These are phyloP conservation scores for Dictyostelium citrinum DNA, from an alignment of 78 protist genomes.

Conservation along the genomic window DNA sequence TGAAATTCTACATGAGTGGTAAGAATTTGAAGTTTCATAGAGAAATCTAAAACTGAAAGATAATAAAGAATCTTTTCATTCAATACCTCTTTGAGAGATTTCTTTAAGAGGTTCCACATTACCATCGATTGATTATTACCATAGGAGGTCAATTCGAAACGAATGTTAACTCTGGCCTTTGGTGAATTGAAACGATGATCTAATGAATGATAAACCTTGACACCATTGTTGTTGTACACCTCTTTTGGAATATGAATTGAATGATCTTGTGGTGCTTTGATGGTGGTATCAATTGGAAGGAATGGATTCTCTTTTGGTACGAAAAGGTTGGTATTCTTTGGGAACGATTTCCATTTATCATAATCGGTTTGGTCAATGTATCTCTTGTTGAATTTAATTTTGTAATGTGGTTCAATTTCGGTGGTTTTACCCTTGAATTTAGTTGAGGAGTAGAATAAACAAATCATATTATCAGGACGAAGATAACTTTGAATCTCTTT, in stretches of 20 bases:
- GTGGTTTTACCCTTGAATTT: neutral
- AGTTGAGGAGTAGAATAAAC: neutral
- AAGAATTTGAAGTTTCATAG: neutral
- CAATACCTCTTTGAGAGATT: neutral
- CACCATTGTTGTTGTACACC: neutral
- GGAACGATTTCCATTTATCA: neutral
- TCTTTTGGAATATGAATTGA: neutral
- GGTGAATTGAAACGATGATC: conserved; percentile 67
- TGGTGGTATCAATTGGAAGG: conserved; percentile 35
- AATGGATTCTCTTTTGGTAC: conserved; percentile 53
- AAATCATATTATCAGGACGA: conserved; percentile 27
- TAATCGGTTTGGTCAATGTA: neutral
- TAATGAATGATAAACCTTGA: neutral
- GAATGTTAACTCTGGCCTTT: neutral
- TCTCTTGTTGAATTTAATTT: neutral
- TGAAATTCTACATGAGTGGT: neutral
- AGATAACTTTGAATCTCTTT: neutral
- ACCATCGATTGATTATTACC: neutral
- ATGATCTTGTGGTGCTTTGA: conserved; percentile 25
- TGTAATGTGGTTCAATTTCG: neutral
- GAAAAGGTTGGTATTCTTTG: neutral
- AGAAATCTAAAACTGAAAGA: neutral
- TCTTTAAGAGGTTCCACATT: neutral
- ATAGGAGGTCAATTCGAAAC: neutral
- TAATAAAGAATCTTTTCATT: conserved; percentile 47